phyloP scores from a whole-genome alignment of 352 stramenopile species.

The Phytopythium vexans region DNA sequence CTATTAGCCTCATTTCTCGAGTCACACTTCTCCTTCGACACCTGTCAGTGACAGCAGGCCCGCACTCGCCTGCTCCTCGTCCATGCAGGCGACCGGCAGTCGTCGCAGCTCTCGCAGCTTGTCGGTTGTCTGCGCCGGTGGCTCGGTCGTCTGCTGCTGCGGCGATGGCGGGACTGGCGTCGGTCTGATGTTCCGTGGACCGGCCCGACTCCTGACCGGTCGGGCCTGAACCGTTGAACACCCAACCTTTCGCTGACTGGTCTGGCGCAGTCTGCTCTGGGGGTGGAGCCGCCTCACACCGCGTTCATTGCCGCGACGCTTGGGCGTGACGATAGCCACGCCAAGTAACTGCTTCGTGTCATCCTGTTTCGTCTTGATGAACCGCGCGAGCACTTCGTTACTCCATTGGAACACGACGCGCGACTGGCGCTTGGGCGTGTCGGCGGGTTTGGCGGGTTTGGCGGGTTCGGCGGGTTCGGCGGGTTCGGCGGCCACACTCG shows the following conservation, averaged over 20 bases:
- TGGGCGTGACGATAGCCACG: conserved; percentile 38
- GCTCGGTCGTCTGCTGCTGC: no score
- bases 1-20: no score
- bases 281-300: conserved; percentile 32
- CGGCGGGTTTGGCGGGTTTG: conserved; percentile 9
- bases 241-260: neutral
- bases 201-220: no score
- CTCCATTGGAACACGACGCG: conserved; percentile 21
- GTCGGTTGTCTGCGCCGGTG: no score
- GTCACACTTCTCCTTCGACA: no score
- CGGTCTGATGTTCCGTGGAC: no score
- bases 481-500: conserved; percentile 2
- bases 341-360: conserved; percentile 19
- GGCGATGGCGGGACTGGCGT: no score
- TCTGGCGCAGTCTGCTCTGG: conserved; percentile 15
- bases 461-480: conserved; percentile 3
- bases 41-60: no score
- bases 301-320: conserved; percentile 30
- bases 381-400: conserved; percentile 27
- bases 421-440: neutral
- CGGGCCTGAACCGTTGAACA: no score
- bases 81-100: no score
- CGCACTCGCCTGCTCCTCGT: no score
- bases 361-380: conserved; percentile 46
- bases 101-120: no score